These are phyloP conservation scores for Pichia sp. DNA, from an alignment of 1,139 yeast genomes.

Conservation along the genomic window DNA sequence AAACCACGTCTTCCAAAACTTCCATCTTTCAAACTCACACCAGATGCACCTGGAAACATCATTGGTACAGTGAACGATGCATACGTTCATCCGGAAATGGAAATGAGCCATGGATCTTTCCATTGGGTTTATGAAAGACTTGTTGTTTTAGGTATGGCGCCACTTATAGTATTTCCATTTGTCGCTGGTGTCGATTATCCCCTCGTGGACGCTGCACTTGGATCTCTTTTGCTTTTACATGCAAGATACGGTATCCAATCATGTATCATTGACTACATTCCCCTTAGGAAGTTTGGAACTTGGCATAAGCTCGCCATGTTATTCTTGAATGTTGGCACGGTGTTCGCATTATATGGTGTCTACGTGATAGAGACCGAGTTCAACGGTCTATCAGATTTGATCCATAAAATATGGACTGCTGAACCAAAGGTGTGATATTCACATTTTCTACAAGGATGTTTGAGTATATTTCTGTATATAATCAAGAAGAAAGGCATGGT, in stretches of 20 bases:
- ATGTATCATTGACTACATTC: slow-evolving; percentile 76
- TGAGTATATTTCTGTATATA: no score
- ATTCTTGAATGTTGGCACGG: slow-evolving; percentile 56
- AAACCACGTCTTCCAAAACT: slow-evolving; percentile 16
- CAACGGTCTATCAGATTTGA: slow-evolving; percentile 34
- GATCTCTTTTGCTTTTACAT: slow-evolving; percentile 53
- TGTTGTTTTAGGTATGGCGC: slow-evolving; percentile 53
- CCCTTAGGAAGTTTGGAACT: slow-evolving; percentile 62
- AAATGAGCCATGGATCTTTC: slow-evolving; percentile 53
- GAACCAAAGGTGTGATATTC: no score
- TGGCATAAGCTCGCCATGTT: slow-evolving; percentile 58
- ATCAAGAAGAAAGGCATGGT: no score
- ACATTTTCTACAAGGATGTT: no score
- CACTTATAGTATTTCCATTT: slow-evolving; percentile 58
- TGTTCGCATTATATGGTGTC: slow-evolving; percentile 58
- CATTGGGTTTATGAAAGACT: slow-evolving; percentile 70
- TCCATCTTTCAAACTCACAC: slow-evolving; percentile 12
- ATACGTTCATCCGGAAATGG: slow-evolving; percentile 49
- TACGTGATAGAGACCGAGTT: slow-evolving; percentile 51
- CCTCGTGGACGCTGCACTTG: slow-evolving; percentile 51
- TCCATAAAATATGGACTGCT: slow-evolving; percentile 13
- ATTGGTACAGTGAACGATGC: slow-evolving; percentile 77
- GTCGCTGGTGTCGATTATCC: slow-evolving; percentile 46
- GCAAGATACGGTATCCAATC: slow-evolving; percentile 67
- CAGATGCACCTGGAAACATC: slow-evolving; percentile 49